Percentiles rank a stretch among this genome's conserved stretches.
Evolutionary conservation across 805 yeast species (phyloP).

Genomic region (Wickerhamiella occidentalis): DNA sequence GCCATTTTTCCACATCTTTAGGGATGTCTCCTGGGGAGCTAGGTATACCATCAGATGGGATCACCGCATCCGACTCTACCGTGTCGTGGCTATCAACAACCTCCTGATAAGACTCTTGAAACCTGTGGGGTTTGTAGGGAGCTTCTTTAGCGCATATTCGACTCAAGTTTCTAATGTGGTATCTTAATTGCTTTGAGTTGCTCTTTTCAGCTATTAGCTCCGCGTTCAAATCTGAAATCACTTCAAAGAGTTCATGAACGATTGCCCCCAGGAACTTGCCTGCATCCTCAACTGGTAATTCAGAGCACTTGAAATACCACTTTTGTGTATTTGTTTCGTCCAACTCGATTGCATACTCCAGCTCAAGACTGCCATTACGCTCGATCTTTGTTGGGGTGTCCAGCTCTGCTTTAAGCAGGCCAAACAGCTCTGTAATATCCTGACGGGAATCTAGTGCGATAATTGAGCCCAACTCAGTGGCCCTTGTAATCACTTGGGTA

Average conservation of each 20-base stretch:
- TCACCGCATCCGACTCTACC: not conserved
- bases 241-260: not conserved
- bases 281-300: not conserved
- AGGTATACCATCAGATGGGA: not conserved
- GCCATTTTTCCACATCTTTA: not conserved
- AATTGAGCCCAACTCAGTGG: not conserved
- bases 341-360: not conserved
- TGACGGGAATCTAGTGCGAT: not conserved
- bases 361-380: not conserved
- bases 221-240: not conserved
- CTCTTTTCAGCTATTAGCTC: not conserved
- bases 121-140: conserved; percentile 7
- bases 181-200: not conserved
- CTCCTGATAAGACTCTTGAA: not conserved
- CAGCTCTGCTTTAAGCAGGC: not conserved
- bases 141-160: not conserved
- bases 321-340: not conserved
- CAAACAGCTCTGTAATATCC: not conserved
- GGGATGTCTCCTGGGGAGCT: not conserved
- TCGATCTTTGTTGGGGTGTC: not conserved
- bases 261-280: not conserved
- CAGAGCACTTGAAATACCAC: not conserved
- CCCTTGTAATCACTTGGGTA: not conserved
- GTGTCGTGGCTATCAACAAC: not conserved
- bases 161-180: not conserved